These are phyloP conservation scores for Teunomyces kruisii DNA, from an alignment of 805 yeast species.

Conservation along the genomic window DNA sequence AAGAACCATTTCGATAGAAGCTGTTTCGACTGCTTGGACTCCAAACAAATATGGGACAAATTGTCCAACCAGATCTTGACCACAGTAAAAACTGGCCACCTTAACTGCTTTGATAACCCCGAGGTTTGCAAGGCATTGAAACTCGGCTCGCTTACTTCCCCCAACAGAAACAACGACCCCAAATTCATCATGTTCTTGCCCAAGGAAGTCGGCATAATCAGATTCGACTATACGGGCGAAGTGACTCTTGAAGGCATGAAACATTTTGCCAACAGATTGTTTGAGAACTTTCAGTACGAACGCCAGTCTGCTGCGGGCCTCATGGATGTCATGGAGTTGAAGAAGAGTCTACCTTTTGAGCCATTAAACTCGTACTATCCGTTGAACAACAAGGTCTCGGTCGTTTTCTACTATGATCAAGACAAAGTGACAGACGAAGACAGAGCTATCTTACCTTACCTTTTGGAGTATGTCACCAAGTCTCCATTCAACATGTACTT, in stretches of 20 bases:
- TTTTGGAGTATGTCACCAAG: slow-evolving; percentile 59
- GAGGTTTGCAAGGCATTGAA: slow-evolving; percentile 55
- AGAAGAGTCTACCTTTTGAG: slow-evolving; percentile 25
- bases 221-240: slow-evolving; percentile 45
- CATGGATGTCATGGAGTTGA: slow-evolving; percentile 29
- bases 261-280: slow-evolving; percentile 47
- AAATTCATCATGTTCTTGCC: slow-evolving; percentile 54
- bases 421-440: slow-evolving; percentile 59
- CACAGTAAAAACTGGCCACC: slow-evolving; percentile 48
- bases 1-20: slow-evolving; percentile 33
- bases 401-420: slow-evolving; percentile 55
- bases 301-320: slow-evolving; percentile 27
- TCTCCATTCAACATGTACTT: slow-evolving; percentile 55
- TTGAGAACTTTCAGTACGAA: slow-evolving; percentile 46
- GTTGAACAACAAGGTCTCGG: slow-evolving; percentile 43
- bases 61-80: slow-evolving; percentile 48
- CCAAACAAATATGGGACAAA: slow-evolving; percentile 57
- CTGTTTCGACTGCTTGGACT: slow-evolving; percentile 52
- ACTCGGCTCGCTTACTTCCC: slow-evolving; percentile 20
- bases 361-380: slow-evolving; percentile 39
- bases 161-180: slow-evolving; percentile 28
- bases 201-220: slow-evolving; percentile 43
- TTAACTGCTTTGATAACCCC: slow-evolving; percentile 56
- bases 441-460: slow-evolving; percentile 55
- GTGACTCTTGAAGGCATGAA: slow-evolving; percentile 32